Evolutionary conservation across 768 basidiomycete species (phyloP), one percentile per base, ranked within the genome.

Genomic region (Boletus speciosus): DNA sequence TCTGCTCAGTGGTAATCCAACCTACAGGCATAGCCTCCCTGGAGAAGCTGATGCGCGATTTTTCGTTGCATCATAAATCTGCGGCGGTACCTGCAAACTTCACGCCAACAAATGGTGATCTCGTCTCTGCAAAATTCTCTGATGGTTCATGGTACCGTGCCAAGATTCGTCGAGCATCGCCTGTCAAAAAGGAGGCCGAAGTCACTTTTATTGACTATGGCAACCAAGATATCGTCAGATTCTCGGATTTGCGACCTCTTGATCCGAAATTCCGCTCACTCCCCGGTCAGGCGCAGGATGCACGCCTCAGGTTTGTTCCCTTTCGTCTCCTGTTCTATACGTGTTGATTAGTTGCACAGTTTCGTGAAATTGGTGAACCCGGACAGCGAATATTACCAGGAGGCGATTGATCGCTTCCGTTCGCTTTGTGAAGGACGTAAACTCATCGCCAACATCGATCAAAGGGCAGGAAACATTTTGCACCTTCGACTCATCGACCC

Each of bases 111-210:
- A 83, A 80, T 19, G 94, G 94, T 8, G 94, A 98, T 52, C 77
- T 98, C 27, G 91, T 99, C 16, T 93, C 92, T 12, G 96, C 94
- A 16, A 93, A 93, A 66, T 98, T 98, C 73, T 90, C 88, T 45
- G 90, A 97, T 64, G 91, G 91, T 8, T 77, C 86, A 45, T 99
- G 96, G 97, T 98, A 98, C 72, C 89, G 96, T 48, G 96, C 96
- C 41, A 90, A 85, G 74, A 86, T 98, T 56, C 88, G 89, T 49
- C 81, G 90, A 21, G 75, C 83, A n/a, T 95, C 92, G 42, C 83
- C 91, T 5, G 62, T 90, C 39, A 97, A 95, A 74, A 93, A 89
- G 67, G 93, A 97, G 71, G 94, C 93, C 6, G 92, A 97, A 68
- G 87, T 99, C 34, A 86, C 87, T 8, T 98, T 98, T 74, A 95